Evolutionary conservation across 225 moss, liverwort and hornwort species (phyloP).

Genomic region (Asterella californica): DNA sequence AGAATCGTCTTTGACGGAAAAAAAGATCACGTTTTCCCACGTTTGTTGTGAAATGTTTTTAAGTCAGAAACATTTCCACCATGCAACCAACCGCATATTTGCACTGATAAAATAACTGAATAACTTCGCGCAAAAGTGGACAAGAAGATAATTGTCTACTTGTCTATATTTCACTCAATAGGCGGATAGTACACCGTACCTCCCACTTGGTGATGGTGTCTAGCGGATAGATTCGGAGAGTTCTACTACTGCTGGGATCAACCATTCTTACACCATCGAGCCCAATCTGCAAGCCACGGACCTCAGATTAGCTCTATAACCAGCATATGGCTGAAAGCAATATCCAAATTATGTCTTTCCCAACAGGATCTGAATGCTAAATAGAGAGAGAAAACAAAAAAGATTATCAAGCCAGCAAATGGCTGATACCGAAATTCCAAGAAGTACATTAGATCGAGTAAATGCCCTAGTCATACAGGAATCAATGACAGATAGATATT

Average conservation of each 20-base stretch:
- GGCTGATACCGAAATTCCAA: too few species aligned
- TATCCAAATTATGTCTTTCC: not conserved
- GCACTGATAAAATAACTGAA: not conserved
- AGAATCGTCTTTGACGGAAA: not conserved
- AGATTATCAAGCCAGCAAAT: too few species aligned
- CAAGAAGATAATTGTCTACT: not conserved
- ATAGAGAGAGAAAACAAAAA: too few species aligned
- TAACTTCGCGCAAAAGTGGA: not conserved
- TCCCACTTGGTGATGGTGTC: constrained; percentile 95
- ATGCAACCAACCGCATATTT: not conserved
- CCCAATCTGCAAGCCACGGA: constrained; percentile 66
- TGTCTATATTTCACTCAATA: not conserved
- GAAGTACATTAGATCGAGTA: too few species aligned
- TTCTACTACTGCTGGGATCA: constrained; percentile 73
- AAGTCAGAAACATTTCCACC: too few species aligned
- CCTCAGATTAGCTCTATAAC: not conserved
- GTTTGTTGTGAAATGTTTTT: too few species aligned
- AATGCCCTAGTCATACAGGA: too few species aligned
- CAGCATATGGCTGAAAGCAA: not conserved
- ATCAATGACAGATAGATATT: too few species aligned
- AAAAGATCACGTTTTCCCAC: not conserved
- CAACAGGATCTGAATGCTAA: too few species aligned
- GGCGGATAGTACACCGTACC: constrained; percentile 33
- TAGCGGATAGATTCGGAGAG: constrained; percentile 84
- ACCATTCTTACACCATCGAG: constrained; percentile 95